These are phyloP conservation scores for Nasturtium officinale DNA, from an alignment of 345 rosid genomes.

Conservation along the genomic window DNA sequence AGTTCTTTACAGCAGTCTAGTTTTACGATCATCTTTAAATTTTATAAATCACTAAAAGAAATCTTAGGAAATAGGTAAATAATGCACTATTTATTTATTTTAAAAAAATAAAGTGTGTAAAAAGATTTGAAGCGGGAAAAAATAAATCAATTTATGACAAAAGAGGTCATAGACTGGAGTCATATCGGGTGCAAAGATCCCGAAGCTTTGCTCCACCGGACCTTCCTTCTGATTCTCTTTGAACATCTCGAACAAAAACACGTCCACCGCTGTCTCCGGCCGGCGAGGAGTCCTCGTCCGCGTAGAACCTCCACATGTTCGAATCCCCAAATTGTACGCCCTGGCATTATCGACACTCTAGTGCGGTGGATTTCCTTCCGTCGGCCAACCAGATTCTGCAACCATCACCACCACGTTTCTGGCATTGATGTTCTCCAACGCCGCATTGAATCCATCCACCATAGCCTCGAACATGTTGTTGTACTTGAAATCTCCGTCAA, in stretches of 20 bases:
- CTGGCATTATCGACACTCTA: conserved; percentile 28
- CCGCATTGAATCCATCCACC: conserved; percentile 42
- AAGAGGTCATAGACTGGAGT: conserved; percentile 28
- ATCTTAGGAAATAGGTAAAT: too few relatives aligned
- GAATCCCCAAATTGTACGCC: conserved; percentile 22
- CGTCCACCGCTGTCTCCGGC: conserved; percentile 12
- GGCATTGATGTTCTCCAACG: conserved; percentile 32
- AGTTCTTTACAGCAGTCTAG: neutral
- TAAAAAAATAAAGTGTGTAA: too few relatives aligned
- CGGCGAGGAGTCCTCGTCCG: conserved; percentile 39
- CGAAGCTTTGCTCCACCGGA: conserved; percentile 40
- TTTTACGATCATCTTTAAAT: neutral
- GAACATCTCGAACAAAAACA: conserved; percentile 38
- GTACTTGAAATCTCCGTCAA: conserved; percentile 39
- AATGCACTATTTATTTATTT: too few relatives aligned
- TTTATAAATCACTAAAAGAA: neutral
- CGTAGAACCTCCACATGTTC: neutral
- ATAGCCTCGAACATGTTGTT: conserved; percentile 46
- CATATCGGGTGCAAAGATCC: conserved; percentile 36
- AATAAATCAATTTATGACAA: neutral
- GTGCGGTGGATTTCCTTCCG: conserved; percentile 10
- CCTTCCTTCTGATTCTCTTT: conserved; percentile 35
- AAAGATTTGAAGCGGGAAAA: neutral
- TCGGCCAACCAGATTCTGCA: conserved; percentile 37
- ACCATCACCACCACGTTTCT: conserved; percentile 26